Base-by-base conservation (phyloP, 2,329 filamentous ascomycete genomes). In the Pseudopithomyces chartarum region DNA sequence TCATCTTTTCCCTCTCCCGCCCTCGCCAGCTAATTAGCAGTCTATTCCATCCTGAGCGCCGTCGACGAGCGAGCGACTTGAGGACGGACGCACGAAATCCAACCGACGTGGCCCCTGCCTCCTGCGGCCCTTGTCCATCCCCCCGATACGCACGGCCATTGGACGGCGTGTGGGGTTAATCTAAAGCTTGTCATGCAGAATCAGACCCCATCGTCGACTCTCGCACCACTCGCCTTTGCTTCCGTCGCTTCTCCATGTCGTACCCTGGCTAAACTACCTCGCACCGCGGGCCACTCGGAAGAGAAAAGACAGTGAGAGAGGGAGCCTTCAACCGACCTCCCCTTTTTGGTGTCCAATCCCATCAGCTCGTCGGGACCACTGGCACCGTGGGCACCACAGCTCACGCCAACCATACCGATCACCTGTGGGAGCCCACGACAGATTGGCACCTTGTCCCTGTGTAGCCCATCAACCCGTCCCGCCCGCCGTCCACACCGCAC, bases 161-260 rank as follows among this genome's bases (percentile, higher is more conserved):
- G 72, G 73, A 54, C 42, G 45, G 39, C 7, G 3, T 38, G 34
- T 42, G 36, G 50, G 48, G 49, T 60, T 63, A 69, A 70, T 62
- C 56, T 63, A 71, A 74, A 73, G 70, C 73, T 75, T 75, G 67
- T 70, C 67, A 64, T 72, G 70, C 73, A 70, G 65, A 67, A 64
- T 60, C 64, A 66, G 63, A 66, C 65, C 63, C 62, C 59, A 64
- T 52, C 62, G 51, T 63, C 63, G 61, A 64, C 56, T 59, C 64
- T 58, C 62, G 60, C 66, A 68, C 70, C 64, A 69, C 63, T 72
- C 64, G 65, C 56, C 55, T 62, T 39, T 60, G 57, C 49, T 64
- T 58, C 59, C 55, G 54, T 73, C 70, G 73, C 71, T 66, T 68
- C 60, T 66, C 61, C 67, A 67, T 73, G 66, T 67, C 62, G 56